Base-by-base conservation (phyloP, 164 flowering plant genomes). In the Magnolia changhungtana region DNA sequence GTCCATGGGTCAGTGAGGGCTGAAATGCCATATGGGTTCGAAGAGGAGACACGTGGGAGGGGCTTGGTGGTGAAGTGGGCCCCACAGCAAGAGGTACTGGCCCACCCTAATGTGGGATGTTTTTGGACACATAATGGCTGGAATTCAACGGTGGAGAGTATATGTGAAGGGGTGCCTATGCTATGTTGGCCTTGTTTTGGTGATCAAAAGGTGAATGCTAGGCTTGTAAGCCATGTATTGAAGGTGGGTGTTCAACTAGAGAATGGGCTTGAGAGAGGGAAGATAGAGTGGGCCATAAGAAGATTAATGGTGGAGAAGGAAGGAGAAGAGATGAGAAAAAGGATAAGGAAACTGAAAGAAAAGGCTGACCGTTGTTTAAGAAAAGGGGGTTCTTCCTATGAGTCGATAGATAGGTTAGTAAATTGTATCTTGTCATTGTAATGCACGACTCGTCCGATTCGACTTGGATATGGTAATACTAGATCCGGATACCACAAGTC, bases 331-430 rank as follows among this genome's bases (percentile, higher is more conserved):
- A 50, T 71, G 61, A 71, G 63, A 19, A 21, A n/a, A 24, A 50
- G 73, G 24, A 51, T 74, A 0, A 52, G 7, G 55, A 66, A n/a
- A 4, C 23, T 88, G 72, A 87, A 87, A 81, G 78, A 83, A 23
- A 74, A 80, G 68, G 80, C 73, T 6, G 77, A 76, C 2, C 16
- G 18, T 18, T 72, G 81, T 65, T 3, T 84, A 1, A 77, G 18
- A 50, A 58, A 78, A 78, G 91, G 86, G 1, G 90, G 90, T 27
- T 85, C 90, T 31, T 86, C 90, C 0, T 78, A 72, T 63, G 51
- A 78, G 14, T 68, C 85, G 7, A 45, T 82, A 7, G 81, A 84
- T 11, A 55, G 55, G 13, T 77, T 88, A 75, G 67, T 73, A 4
- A 68, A 49, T 61, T 27, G 50, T 18, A 55, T 75, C 31, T 7